Base-by-base conservation (phyloP, 345 rosid genomes). In the Lepidium didymum region DNA sequence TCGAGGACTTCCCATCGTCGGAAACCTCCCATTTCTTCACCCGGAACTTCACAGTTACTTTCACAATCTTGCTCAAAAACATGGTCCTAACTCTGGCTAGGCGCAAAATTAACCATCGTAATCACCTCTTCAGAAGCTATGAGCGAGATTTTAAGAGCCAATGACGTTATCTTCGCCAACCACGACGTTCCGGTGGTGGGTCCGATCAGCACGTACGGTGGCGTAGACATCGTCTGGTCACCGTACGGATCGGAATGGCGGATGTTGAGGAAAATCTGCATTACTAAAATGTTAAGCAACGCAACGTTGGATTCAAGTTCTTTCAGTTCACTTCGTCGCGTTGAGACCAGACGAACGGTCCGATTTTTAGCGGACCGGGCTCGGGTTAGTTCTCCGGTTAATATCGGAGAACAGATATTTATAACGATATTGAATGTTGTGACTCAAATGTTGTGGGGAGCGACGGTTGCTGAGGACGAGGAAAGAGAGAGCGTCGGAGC, bases 361-460 rank as follows among this genome's bases (percentile, higher is more conserved):
- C 0, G 27, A 25, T 51, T 49, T 21, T 50, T 60, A 14, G 65
- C 50, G 1, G 67, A 37, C 4, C 66, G 40, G 59, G 60, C 74
- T 13, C 69, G 70, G 59, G 56, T 11, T 1, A 81, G 83, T 14
- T 70, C 67, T 3, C 23, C 65, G 2, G 78, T 81, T 35, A 63
- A 81, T 49, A 11, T 81, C 0, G 76, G 84, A n/a, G 81, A 84
- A 56, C 75, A 66, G 3, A 38, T 69, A 11, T 77, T 73, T 53
- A 29, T 55, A 36, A 79, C 74, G 27, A 52, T 56, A 9, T 50
- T 76, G 11, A 78, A 81, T 41, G 72, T 70, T 18, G 8, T 79
- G 47, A 79, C 72, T 31, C 69, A 55, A 29, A 78, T 78, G 83
- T 4, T 74, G 56, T 83, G 84, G 84, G 87, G 87, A 1, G 77